These are phyloP conservation scores for Alloteropsis semialata DNA, from an alignment of 176 grass and related monocot genomes.

Conservation along the genomic window DNA sequence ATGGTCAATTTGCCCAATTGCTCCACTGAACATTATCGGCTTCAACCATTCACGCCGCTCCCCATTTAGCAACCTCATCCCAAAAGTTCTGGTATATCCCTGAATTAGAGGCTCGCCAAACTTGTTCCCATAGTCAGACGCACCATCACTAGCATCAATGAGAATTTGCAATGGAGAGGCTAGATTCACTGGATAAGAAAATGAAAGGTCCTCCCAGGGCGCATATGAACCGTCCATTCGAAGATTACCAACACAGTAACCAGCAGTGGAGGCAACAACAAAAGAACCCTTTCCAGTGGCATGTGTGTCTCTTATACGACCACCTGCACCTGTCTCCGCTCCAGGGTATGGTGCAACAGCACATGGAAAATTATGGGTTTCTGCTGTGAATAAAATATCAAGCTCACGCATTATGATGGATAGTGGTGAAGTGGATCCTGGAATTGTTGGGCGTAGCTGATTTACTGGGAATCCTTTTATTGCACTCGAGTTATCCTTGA, in stretches of 20 bases:
- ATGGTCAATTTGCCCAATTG: conserved; percentile 89
- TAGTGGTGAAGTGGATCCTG: conserved; percentile 58
- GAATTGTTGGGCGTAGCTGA: conserved; percentile 57
- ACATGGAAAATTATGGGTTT: conserved; percentile 97
- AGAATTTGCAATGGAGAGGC: conserved; percentile 85
- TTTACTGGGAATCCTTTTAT: conserved; percentile 74
- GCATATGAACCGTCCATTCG: conserved; percentile 63
- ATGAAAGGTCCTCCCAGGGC: conserved; percentile 85
- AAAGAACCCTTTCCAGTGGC: conserved; percentile 85
- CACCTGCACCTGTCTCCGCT: conserved; percentile 85
- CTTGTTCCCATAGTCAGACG: conserved; percentile 97
- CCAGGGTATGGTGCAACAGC: conserved; percentile 83
- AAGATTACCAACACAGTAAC: conserved; percentile 93
- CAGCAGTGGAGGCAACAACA: conserved; percentile 76
- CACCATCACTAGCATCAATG: conserved; percentile 77
- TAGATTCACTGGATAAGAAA: conserved; percentile 71
- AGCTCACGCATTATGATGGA: conserved; percentile 48
- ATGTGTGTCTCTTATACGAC: conserved; percentile 90
- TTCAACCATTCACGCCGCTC: conserved; percentile 92
- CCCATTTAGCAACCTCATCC: conserved; percentile 71
- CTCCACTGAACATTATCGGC: conserved; percentile 97
- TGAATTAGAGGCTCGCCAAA: conserved; percentile 94
- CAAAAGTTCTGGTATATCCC: conserved; percentile 81
- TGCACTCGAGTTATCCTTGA: conserved; percentile 92
- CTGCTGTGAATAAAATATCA: conserved; percentile 84